Percentiles rank a stretch among this genome's conserved stretches.
These are phyloP conservation scores for Coemansia sp. DNA, from an alignment of 192 early-diverging fungal genomes.

Conservation along the genomic window DNA sequence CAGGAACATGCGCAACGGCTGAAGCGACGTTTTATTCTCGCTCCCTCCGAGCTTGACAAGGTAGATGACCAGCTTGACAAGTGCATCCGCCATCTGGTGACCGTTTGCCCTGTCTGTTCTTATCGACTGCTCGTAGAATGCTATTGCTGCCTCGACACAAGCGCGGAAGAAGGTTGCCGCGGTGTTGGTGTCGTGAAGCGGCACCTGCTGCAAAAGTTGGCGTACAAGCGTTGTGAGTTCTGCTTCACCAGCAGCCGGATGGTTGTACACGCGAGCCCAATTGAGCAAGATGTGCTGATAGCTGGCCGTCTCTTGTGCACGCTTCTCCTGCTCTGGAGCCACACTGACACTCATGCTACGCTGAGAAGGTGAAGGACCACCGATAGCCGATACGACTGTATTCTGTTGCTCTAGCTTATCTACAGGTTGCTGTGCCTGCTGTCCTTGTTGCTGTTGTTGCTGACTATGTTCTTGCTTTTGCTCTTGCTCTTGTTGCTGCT, in stretches of 20 bases:
- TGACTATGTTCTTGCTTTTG: neutral
- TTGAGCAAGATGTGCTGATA: slow-evolving; percentile 53
- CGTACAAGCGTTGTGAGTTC: slow-evolving; percentile 50
- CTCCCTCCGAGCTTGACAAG: slow-evolving; percentile 73
- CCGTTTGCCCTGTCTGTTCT: slow-evolving; percentile 28
- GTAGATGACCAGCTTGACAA: slow-evolving; percentile 82
- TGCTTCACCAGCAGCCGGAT: slow-evolving; percentile 47
- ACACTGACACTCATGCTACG: neutral
- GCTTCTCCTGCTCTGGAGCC: slow-evolving; percentile 2
- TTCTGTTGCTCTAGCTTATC: neutral
- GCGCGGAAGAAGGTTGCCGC: slow-evolving; percentile 89
- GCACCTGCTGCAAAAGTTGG: slow-evolving; percentile 74
- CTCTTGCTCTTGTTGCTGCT: slow-evolving; percentile 11
- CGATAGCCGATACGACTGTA: neutral
- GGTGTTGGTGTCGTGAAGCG: slow-evolving; percentile 72
- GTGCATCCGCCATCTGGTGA: slow-evolving; percentile 90
- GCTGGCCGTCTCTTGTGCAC: slow-evolving; percentile 40
- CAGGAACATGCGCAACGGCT: slow-evolving; percentile 77
- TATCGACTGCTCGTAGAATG: slow-evolving; percentile 59
- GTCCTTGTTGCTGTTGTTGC: neutral
- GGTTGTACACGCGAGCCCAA: slow-evolving; percentile 55
- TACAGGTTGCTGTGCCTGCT: neutral
- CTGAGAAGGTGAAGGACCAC: neutral
- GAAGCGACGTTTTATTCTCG: slow-evolving; percentile 55
- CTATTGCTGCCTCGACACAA: slow-evolving; percentile 81